Evolutionary conservation across 2,329 filamentous ascomycete species (phyloP), one percentile per base, ranked within the genome.

Genomic region (Claviceps spartinae): DNA sequence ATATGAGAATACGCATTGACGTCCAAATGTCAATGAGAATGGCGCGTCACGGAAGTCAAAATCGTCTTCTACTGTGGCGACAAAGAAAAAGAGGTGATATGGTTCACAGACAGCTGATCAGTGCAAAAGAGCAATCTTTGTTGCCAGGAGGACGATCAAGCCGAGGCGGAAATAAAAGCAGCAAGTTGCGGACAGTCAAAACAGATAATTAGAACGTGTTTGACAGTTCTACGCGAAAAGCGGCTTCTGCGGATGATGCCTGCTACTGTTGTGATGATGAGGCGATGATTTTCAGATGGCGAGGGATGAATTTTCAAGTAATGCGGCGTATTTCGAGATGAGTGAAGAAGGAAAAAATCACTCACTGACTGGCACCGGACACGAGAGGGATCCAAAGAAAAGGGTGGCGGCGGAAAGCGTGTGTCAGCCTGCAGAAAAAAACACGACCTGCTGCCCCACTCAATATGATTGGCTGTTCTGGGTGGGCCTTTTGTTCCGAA

Each of bases 21-120:
- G 45, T 40, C 53, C 48, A 48, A 41, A 49, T 50, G 52, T 47
- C 46, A 55, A 49, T 36, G 38, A 36, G 30, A 16, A 47, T 47
- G 49, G 52, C 41, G 55, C 51, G 54, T 50, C 45, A 54, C 52
- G 46, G 34, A 18, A 50, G 49, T 49, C 52, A 52, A 52, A 44
- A 48, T 48, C 50, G 40, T 55, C 56, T 56, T 58, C 55, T 59
- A 59, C 57, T 59, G 53, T 53, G 52, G 51, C 50, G 54, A 51
- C 46, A 52, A 51, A 54, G 38, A 52, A 51, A 56, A 48, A 48
- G 44, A 36, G 54, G 53, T 51, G 56, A 53, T 43, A 47, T 43
- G 44, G 22, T 49, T 58, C 56, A 58, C 57, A 51, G 44, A 50
- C 20, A 50, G 37, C 52, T 51, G 37, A 36, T 49, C 46, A 52